phyloP scores from a whole-genome alignment of 2,329 filamentous ascomycete species.

The Aspergillus eucalypticola region DNA sequence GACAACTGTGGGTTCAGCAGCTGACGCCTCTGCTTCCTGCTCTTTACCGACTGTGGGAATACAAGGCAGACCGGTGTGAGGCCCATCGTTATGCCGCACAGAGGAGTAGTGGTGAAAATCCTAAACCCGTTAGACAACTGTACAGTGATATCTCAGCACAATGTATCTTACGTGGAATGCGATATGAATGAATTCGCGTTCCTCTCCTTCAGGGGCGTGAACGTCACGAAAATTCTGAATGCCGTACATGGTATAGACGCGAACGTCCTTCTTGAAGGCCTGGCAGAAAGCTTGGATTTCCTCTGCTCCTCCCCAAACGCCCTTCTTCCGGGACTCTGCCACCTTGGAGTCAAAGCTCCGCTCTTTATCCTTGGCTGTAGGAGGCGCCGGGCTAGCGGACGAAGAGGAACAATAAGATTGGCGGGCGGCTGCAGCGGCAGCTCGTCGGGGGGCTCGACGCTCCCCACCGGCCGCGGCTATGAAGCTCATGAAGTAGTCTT shows the following conservation, averaged over 20 bases:
- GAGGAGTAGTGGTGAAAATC: conserved; percentile 68
- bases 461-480: conserved; percentile 58
- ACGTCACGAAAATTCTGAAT: conserved; percentile 49
- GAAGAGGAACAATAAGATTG: conserved; percentile 51
- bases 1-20: conserved; percentile 24
- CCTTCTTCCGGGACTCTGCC: conserved; percentile 59
- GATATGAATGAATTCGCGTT: conserved; percentile 53
- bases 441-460: conserved; percentile 59
- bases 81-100: conserved; percentile 61
- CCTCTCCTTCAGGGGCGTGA: conserved; percentile 39
- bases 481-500: conserved; percentile 65
- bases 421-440: conserved; percentile 43
- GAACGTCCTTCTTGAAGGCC: conserved; percentile 62
- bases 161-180: conserved; percentile 60
- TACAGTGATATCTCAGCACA: not conserved
- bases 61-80: conserved; percentile 57
- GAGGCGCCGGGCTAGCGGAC: conserved; percentile 43
- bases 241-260: conserved; percentile 55
- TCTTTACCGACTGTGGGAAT: conserved; percentile 35
- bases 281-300: conserved; percentile 67
- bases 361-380: conserved; percentile 56
- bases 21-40: conserved; percentile 14
- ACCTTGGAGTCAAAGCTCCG: conserved; percentile 61
- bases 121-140: conserved; percentile 37
- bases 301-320: conserved; percentile 66